phyloP scores from a whole-genome alignment of 108 stramenopile species.

The Conticribra weissflogii region DNA sequence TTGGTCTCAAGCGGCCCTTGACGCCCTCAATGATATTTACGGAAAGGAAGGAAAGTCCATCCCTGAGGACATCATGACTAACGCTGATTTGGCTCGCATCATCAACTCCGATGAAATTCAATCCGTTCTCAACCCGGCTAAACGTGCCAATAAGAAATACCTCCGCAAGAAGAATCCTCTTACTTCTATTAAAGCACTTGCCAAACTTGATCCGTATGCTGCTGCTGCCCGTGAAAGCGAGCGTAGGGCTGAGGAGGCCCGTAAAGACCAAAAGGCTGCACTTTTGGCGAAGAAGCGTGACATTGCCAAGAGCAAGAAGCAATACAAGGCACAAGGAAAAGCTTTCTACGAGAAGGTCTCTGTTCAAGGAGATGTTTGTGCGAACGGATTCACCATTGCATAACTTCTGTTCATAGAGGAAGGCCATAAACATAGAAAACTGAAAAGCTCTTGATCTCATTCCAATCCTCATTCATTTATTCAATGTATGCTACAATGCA shows the following conservation, averaged over 20 bases:
- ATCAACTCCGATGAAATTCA: constrained; percentile 99
- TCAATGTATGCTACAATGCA: no score
- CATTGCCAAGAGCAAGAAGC: constrained; percentile 66
- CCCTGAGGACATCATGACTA: constrained; percentile 93
- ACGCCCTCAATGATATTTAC: constrained; percentile 93
- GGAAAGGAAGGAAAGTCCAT: constrained; percentile 88
- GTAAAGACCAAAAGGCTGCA: constrained; percentile 71
- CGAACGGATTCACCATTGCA: constrained; percentile 73
- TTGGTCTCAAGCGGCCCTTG: constrained; percentile 98
- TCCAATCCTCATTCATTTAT: no score
- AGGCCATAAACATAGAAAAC: no score
- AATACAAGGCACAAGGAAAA: constrained; percentile 77
- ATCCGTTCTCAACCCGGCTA: constrained; percentile 91
- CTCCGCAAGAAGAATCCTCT: constrained; percentile 97
- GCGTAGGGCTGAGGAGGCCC: constrained; percentile 60
- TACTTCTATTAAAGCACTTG: constrained; percentile 79
- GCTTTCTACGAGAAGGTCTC: constrained; percentile 76
- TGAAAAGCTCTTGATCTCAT: no score
- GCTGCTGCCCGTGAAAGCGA: constrained; percentile 84
- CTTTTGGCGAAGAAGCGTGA: constrained; percentile 64
- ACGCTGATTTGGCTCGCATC: constrained; percentile 98
- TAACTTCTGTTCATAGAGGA: no score
- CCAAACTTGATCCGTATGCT: constrained; percentile 95
- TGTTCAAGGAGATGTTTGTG: constrained; percentile 86
- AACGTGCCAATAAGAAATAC: constrained; percentile 63